phyloP scores from a whole-genome alignment of 1,139 yeast genomes.

The Starmera stellimalicola region DNA sequence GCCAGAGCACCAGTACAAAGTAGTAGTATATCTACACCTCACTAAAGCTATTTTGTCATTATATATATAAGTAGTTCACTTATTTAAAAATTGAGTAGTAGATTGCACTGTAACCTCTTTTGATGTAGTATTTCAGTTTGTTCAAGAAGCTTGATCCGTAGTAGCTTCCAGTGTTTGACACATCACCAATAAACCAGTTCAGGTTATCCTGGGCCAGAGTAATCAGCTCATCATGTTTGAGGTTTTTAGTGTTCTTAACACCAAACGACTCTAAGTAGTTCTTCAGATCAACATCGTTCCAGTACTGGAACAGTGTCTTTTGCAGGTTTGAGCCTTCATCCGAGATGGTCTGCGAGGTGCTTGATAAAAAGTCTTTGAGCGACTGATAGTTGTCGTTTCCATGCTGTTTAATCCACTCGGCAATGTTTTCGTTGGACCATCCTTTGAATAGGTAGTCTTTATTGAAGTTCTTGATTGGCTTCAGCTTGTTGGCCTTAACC shows the following conservation, averaged over 20 bases:
- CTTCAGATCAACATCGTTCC: conserved; percentile 47
- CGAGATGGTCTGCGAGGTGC: conserved; percentile 3
- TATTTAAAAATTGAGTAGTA: no score
- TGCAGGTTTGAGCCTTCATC: conserved; percentile 16
- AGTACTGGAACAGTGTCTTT: conserved; percentile 33
- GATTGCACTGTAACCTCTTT: conserved; percentile 8
- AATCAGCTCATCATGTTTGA: conserved; percentile 36
- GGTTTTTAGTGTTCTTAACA: conserved; percentile 27
- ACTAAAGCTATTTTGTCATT: no score
- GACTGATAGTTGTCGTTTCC: conserved; percentile 24
- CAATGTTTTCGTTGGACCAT: conserved; percentile 33
- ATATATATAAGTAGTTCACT: no score
- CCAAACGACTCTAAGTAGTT: conserved; percentile 47
- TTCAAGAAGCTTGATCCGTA: conserved; percentile 9
- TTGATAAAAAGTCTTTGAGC: conserved; percentile 17
- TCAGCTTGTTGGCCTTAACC: conserved; percentile 36
- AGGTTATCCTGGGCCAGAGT: conserved; percentile 39
- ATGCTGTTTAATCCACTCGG: conserved; percentile 30
- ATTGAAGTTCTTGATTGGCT: conserved; percentile 28
- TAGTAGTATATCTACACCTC: no score
- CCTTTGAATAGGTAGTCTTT: conserved; percentile 34
- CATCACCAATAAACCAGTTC: conserved; percentile 23
- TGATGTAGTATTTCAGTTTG: conserved; percentile 5
- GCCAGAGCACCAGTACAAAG: no score
- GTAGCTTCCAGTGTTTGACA: conserved; percentile 6